Evolutionary conservation across 1,284 basidiomycete species (phyloP).

Genomic region (Naganishia sp.): DNA sequence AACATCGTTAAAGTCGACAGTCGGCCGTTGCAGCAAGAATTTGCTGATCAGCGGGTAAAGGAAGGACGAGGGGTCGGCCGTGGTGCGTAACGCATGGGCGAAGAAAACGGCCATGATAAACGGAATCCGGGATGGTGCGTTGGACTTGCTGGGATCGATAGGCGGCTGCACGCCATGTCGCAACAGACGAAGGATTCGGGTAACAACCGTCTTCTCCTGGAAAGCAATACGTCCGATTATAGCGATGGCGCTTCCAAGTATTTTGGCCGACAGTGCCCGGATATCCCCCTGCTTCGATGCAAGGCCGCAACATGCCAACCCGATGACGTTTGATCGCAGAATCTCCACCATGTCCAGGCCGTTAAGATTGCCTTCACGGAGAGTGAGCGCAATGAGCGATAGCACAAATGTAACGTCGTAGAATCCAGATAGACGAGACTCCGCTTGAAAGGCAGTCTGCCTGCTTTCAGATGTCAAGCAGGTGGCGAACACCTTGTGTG

Average conservation of each 20-base stretch:
- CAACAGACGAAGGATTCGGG: constrained; percentile 73
- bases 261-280: constrained; percentile 48
- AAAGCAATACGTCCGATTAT: constrained; percentile 63
- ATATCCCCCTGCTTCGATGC: constrained; percentile 67
- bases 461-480: constrained; percentile 68
- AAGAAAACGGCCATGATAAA: constrained; percentile 77
- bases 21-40: constrained; percentile 80
- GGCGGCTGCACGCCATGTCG: constrained; percentile 61
- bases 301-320: constrained; percentile 71
- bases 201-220: constrained; percentile 75
- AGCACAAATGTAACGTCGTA: constrained; percentile 85
- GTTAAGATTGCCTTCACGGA: constrained; percentile 63
- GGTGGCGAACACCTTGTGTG: constrained; percentile 68
- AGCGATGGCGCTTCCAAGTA: constrained; percentile 15
- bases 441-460: constrained; percentile 23
- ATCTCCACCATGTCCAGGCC: constrained; percentile 80
- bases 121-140: constrained; percentile 53
- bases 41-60: constrained; percentile 75
- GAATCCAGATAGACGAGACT: constrained; percentile 45
- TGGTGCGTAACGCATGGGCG: constrained; percentile 71
- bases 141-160: constrained; percentile 35
- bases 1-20: constrained; percentile 72
- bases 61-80: constrained; percentile 77
- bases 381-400: constrained; percentile 65
- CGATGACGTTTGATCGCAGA: constrained; percentile 75